phyloP scores from a whole-genome alignment of 495 filamentous ascomycete genomes.

The Cryomyces antarcticus region DNA sequence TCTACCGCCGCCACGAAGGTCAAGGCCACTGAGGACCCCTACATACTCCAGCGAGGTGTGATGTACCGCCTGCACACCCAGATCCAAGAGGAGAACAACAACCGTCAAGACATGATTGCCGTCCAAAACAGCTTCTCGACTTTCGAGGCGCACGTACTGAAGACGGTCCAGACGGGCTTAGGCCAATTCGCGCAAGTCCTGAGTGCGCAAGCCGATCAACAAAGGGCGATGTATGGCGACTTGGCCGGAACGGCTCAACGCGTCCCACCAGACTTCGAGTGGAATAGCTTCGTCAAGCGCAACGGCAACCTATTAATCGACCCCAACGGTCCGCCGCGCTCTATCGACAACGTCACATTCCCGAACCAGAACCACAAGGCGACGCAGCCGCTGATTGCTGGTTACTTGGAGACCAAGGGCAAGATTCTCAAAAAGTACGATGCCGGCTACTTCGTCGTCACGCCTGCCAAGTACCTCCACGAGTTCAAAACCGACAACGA shows the following conservation, averaged over 20 bases:
- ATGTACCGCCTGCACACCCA: slow-evolving; percentile 73
- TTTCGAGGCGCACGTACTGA: slow-evolving; percentile 73
- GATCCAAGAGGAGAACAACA: slow-evolving; percentile 85
- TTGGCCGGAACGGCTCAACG: slow-evolving; percentile 57
- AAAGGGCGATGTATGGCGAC: slow-evolving; percentile 59
- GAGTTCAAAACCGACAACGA: slow-evolving; percentile 93
- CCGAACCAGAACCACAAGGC: slow-evolving; percentile 69
- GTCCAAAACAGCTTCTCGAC: slow-evolving; percentile 75
- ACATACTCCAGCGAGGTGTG: slow-evolving; percentile 64
- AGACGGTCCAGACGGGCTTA: slow-evolving; percentile 64
- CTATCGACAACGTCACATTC: slow-evolving; percentile 52
- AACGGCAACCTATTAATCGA: slow-evolving; percentile 57
- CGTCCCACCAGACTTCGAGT: slow-evolving; percentile 85
- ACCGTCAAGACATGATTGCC: slow-evolving; percentile 68
- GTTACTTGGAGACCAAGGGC: slow-evolving; percentile 65
- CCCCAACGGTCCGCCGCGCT: slow-evolving; percentile 49
- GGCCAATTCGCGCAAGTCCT: slow-evolving; percentile 59
- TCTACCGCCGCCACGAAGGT: slow-evolving; percentile 42
- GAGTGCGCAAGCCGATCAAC: slow-evolving; percentile 60
- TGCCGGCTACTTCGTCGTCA: slow-evolving; percentile 75
- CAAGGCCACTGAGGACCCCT: slow-evolving; percentile 59
- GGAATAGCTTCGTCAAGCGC: slow-evolving; percentile 58
- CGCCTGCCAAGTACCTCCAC: slow-evolving; percentile 67
- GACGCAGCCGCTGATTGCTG: slow-evolving; percentile 70
- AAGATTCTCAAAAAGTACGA: slow-evolving; percentile 47